Base-by-base conservation (phyloP, 1,284 basidiomycete genomes). In the Meripilus lineatus region DNA sequence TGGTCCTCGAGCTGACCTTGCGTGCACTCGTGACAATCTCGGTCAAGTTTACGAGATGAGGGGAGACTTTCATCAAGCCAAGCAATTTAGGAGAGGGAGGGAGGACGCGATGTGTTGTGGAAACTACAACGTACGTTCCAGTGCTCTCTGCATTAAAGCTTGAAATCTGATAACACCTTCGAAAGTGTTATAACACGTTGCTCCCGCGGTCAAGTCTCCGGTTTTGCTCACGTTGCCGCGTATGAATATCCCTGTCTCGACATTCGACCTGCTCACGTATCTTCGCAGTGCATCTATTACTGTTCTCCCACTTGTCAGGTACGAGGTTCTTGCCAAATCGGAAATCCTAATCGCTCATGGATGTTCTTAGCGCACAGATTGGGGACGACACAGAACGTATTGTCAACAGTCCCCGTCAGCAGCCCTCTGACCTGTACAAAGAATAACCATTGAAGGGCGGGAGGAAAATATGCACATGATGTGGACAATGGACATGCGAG, bases 1-100 rank as follows among this genome's bases (percentile, higher is more conserved):
- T 2, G 53, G 50, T 6, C 48, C 53, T 21, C 40, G 40, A 5
- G 48, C 61, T 17, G 66, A 68, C 46, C 56, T 59, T 7, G 64
- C 66, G 2, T 57, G 57, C 13, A 59, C 65, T 23, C 52, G 63
- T 15, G 65, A 68, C 43, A 67, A 64, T 46, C 52, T 66, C 15
- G 66, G 54, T 4, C 55, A 53, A 34, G 49, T 67, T 2, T 58
- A 58, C 32, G 65, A 67, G 49, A 61, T 55, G 44, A 56, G 51
- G 33, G 64, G 62, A 18, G 50, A 63, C 39, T 24, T 63, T 25
- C 33, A 37, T 10, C 55, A 57, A 17, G 64, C 62, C 2, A 58
- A 55, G 26, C 48, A 54, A 15, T 53, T 61, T n/a, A 49, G 65
- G 22, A 42, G 51, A 21, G 40, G 48, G 22, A 57, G 58, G 15